A percentile compares a stretch with the other conserved stretches of the same genome.
Conservation (phyloP, 257 asterid species). For the Leptodermis oblonga region DNA sequence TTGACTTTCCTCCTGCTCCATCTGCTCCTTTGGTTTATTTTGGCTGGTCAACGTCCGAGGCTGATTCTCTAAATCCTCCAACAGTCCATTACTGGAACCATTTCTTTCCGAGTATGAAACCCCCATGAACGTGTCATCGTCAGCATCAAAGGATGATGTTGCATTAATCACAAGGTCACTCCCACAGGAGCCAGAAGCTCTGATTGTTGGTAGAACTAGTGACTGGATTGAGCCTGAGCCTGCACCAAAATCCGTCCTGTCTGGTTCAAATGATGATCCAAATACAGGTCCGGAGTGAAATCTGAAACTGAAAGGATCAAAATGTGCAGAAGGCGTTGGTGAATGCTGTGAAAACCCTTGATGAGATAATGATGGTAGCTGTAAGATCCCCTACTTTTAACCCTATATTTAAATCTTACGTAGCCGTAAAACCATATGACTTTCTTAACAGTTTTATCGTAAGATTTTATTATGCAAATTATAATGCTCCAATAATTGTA, state of each 20-base stretch:
- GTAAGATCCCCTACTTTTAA: too few species aligned
- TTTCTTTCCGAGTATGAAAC: conserved; percentile 5
- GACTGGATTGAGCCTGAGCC: conserved; percentile 59
- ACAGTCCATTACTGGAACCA: conserved; percentile 38
- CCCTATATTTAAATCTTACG: too few species aligned
- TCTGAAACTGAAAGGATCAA: conserved; percentile 17
- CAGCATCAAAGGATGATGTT: conserved; percentile 29
- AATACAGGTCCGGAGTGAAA: conserved; percentile 21
- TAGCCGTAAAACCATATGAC: too few species aligned
- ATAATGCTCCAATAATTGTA: too few species aligned
- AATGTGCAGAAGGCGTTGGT: conserved; percentile 25
- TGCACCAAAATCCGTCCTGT: not conserved
- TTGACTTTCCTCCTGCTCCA: conserved; percentile 5
- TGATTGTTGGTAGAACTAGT: too few species aligned
- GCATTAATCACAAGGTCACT: conserved; percentile 26
- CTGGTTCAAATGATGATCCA: conserved; percentile 12
- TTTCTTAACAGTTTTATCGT: too few species aligned
- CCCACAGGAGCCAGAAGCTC: too few species aligned
- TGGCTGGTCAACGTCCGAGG: conserved; percentile 25
- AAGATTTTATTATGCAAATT: too few species aligned
- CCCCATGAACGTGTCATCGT: conserved; percentile 21
- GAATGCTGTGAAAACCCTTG: conserved; percentile 21
- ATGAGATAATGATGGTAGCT: conserved; percentile 6
- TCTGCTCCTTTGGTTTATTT: conserved; percentile 12
- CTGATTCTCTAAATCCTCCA: conserved; percentile 48